A percentile compares a stretch with the other conserved stretches of the same genome.
These are phyloP conservation scores for Artomyces pyxidatus DNA, from an alignment of 768 basidiomycete species.

Conservation along the genomic window DNA sequence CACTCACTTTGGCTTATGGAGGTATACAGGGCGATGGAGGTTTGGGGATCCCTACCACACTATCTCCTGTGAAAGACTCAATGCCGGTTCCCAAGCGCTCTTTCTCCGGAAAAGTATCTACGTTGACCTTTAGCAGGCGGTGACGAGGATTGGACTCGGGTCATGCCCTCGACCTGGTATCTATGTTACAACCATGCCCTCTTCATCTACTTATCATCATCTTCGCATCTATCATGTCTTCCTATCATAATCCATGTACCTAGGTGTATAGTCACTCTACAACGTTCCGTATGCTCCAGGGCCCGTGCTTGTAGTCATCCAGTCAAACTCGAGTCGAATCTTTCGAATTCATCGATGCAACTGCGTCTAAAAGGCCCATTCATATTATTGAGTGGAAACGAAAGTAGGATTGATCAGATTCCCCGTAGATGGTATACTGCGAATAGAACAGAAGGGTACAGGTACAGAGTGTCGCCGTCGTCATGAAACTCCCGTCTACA, in stretches of 20 bases:
- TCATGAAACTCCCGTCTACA: constrained; percentile 84
- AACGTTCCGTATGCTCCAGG: neutral
- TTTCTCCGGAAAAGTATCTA: neutral
- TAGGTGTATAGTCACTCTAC: neutral
- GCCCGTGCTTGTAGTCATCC: neutral
- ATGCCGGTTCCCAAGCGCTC: neutral
- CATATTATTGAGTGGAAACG: too few relatives aligned
- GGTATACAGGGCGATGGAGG: constrained; percentile 9
- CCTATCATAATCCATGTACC: neutral
- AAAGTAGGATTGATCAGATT: too few relatives aligned
- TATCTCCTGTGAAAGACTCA: constrained; percentile 14
- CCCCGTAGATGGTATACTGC: too few relatives aligned
- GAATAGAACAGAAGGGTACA: neutral
- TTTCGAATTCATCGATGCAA: too few relatives aligned
- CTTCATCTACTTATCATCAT: too few relatives aligned
- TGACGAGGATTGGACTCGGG: neutral
- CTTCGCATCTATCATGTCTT: too few relatives aligned
- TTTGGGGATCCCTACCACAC: constrained; percentile 9
- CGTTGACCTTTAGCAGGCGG: neutral
- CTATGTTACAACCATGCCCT: too few relatives aligned
- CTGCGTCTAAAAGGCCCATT: too few relatives aligned
- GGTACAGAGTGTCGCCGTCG: constrained; percentile 48
- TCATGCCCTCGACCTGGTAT: too few relatives aligned
- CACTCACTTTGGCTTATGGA: neutral
- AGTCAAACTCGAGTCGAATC: neutral